These are phyloP conservation scores for Colletotrichum lindemuthianum DNA, from an alignment of 2,329 filamentous ascomycete genomes.

Conservation along the genomic window DNA sequence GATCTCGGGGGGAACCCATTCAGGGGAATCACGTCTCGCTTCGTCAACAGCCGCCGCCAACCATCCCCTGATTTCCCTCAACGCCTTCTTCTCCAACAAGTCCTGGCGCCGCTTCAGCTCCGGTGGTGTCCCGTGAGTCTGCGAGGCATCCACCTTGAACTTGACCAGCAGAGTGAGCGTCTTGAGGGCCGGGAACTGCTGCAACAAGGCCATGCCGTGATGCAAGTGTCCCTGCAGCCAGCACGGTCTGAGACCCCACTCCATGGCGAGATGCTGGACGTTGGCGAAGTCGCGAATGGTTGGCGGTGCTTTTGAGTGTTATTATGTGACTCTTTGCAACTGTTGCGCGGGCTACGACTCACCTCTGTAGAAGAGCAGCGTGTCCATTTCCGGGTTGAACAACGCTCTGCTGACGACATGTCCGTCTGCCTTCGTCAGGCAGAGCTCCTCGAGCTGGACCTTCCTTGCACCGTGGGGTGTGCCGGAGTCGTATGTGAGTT, in stretches of 20 bases:
- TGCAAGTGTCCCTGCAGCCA: slow-evolving; percentile 15
- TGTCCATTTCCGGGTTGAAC: slow-evolving; percentile 18
- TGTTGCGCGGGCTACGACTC: not conserved
- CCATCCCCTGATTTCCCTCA: slow-evolving; percentile 19
- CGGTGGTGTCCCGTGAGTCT: not conserved
- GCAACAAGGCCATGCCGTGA: slow-evolving; percentile 6
- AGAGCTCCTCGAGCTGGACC: slow-evolving; percentile 13
- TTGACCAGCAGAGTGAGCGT: slow-evolving; percentile 25
- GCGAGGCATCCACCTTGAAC: not conserved
- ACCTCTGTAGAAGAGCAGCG: slow-evolving; percentile 24
- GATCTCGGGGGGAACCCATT: slow-evolving; percentile 8
- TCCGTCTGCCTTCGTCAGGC: not conserved
- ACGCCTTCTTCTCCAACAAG: slow-evolving; percentile 2
- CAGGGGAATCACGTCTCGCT: no score
- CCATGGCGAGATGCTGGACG: slow-evolving; percentile 30
- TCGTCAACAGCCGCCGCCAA: not conserved
- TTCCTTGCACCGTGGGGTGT: not conserved
- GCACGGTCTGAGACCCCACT: slow-evolving; percentile 31
- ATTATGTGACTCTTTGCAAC: no score
- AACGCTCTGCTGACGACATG: not conserved
- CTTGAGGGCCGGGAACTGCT: slow-evolving; percentile 19
- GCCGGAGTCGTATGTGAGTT: slow-evolving; percentile 1
- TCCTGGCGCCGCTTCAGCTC: slow-evolving; percentile 15
- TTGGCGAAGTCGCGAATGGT: slow-evolving; percentile 9
- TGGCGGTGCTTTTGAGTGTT: not conserved